Conservation (phyloP, 192 early-diverging fungal species). For the Pilaira anomala region DNA sequence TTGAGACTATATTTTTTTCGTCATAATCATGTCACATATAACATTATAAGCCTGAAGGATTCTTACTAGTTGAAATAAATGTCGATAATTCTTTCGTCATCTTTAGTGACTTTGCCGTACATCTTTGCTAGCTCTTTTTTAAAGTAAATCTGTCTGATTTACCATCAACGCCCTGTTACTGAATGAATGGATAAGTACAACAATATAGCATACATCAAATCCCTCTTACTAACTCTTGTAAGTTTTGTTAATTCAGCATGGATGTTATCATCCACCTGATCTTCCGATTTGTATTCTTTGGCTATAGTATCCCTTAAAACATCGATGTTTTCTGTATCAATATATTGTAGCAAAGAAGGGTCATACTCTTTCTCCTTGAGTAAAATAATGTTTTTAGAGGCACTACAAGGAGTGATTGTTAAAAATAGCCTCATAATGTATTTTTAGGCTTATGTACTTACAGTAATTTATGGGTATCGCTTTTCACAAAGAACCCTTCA, state of each 20-base stretch:
- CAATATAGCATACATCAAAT: constrained; percentile 7
- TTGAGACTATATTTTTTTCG: constrained; percentile 9
- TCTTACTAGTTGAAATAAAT: constrained; percentile 14
- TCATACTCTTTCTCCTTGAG: constrained; percentile 4
- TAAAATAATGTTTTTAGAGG: constrained; percentile 10
- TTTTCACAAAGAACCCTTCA: background rate
- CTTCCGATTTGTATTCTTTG: constrained; percentile 7
- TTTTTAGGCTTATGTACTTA: constrained; percentile 16
- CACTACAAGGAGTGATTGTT: constrained; percentile 10
- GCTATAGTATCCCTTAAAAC: constrained; percentile 9
- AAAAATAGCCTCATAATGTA: constrained; percentile 12
- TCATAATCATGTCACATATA: constrained; percentile 7
- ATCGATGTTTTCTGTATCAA: constrained; percentile 10
- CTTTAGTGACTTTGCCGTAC: too few relatives aligned
- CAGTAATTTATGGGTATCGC: constrained; percentile 4
- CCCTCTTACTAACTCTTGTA: constrained; percentile 9
- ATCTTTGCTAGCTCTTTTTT: too few relatives aligned
- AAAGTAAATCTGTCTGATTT: background rate
- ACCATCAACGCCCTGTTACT: constrained; percentile 2
- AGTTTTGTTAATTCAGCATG: constrained; percentile 6
- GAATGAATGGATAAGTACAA: constrained; percentile 7
- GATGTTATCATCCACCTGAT: constrained; percentile 4
- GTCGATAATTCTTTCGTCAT: too few relatives aligned
- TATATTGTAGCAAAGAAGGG: background rate
- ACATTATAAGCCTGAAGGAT: constrained; percentile 3